Evolutionary conservation across 2,329 filamentous ascomycete species (phyloP).

Genomic region (Fusarium anthophilum): DNA sequence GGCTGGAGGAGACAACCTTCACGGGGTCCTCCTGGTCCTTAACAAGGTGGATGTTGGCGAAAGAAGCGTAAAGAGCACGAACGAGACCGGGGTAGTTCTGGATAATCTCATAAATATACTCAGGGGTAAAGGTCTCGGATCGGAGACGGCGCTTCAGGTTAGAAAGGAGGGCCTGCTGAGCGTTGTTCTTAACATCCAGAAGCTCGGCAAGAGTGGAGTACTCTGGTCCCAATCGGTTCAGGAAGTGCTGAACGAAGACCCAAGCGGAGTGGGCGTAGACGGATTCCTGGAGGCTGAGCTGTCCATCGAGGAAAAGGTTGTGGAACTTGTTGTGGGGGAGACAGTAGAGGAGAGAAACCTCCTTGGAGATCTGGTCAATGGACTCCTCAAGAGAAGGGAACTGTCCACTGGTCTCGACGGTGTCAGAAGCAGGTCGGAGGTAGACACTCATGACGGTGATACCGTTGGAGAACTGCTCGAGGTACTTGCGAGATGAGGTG

Average conservation of each 20-base stretch:
- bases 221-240: slow-evolving; percentile 92
- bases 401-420: slow-evolving; percentile 55
- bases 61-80: slow-evolving; percentile 87
- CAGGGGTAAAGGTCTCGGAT: slow-evolving; percentile 96
- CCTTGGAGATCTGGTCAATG: slow-evolving; percentile 99
- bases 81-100: slow-evolving; percentile 88
- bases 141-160: slow-evolving; percentile 96
- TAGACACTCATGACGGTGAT: slow-evolving; percentile 98
- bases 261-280: slow-evolving; percentile 97
- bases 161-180: slow-evolving; percentile 85
- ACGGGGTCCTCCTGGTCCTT: slow-evolving; percentile 62
- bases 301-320: slow-evolving; percentile 83
- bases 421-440: slow-evolving; percentile 74
- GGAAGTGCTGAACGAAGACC: slow-evolving; percentile 97
- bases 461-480: slow-evolving; percentile 98
- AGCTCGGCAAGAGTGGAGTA: slow-evolving; percentile 87
- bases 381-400: slow-evolving; percentile 82
- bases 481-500: slow-evolving; percentile 95
- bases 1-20: slow-evolving; percentile 63
- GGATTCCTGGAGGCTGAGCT: slow-evolving; percentile 92
- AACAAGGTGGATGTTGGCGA: slow-evolving; percentile 83
- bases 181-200: slow-evolving; percentile 81
- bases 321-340: slow-evolving; percentile 98
- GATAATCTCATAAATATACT: slow-evolving; percentile 98
- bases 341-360: slow-evolving; percentile 96